A percentile compares a stretch with the other conserved stretches of the same genome.
Conservation (phyloP, 495 filamentous ascomycete genomes). For the Penicillium fimorum region DNA sequence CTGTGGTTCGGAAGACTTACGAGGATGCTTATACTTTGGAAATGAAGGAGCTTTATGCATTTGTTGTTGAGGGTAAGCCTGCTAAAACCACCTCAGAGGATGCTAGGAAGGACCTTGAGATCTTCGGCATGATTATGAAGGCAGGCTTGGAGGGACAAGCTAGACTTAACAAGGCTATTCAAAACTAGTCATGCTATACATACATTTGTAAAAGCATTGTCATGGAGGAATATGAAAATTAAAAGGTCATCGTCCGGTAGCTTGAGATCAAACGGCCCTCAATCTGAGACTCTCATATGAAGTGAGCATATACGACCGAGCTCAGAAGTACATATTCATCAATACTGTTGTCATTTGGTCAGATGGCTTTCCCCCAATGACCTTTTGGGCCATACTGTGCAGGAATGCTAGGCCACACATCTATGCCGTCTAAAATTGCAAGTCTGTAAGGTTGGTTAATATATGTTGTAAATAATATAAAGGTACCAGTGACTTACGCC, state of each 20-base stretch:
- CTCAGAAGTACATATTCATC: not conserved
- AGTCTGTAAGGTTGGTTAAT: not conserved
- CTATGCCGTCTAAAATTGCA: constrained; percentile 2
- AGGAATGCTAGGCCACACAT: constrained; percentile 3
- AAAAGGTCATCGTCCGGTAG: not conserved
- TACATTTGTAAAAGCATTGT: not conserved
- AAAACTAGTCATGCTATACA: not conserved
- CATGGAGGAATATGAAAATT: not conserved
- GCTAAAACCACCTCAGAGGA: constrained; percentile 46
- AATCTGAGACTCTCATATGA: not conserved
- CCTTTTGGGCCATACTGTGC: not conserved
- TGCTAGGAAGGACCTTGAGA: constrained; percentile 40
- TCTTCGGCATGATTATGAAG: constrained; percentile 20
- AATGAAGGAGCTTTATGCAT: constrained; percentile 39
- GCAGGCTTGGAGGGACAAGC: constrained; percentile 24
- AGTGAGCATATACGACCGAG: too few relatives aligned
- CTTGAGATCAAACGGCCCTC: not conserved
- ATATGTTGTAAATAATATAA: not conserved
- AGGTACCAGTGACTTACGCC: constrained; percentile 1
- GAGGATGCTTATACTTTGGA: constrained; percentile 51
- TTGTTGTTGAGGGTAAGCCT: constrained; percentile 32
- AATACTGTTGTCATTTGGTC: not conserved
- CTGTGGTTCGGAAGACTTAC: constrained; percentile 34
- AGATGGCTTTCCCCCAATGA: too few relatives aligned
- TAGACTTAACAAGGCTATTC: not conserved